phyloP scores from a whole-genome alignment of 331 rosid genomes.

The Telfairia occidentalis region DNA sequence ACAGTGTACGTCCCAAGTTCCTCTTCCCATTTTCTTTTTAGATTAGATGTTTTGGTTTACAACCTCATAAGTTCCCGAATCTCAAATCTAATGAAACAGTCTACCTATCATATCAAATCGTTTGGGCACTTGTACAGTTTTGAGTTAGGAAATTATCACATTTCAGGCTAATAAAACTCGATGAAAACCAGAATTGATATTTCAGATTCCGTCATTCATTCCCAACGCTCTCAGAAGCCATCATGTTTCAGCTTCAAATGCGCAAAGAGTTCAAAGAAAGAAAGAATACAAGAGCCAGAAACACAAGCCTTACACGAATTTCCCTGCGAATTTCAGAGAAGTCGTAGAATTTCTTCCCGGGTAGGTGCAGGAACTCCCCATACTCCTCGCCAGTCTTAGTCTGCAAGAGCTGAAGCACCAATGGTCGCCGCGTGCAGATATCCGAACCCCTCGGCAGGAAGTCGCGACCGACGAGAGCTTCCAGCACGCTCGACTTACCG shows the following conservation, averaged over 20 bases:
- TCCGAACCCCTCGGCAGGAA: constrained; percentile 88
- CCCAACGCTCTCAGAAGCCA: neutral
- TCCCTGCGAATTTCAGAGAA: constrained; percentile 80
- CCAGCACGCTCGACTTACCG: constrained; percentile 98
- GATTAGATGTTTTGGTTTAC: neutral
- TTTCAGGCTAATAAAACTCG: neutral
- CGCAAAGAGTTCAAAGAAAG: neutral
- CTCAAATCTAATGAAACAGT: constrained; percentile 1
- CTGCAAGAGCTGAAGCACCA: constrained; percentile 89
- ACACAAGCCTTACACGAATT: constrained; percentile 49
- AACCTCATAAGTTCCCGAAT: neutral
- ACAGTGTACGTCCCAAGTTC: neutral
- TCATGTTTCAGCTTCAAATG: neutral
- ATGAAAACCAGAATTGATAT: neutral
- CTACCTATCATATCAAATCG: neutral
- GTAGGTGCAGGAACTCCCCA: constrained; percentile 90
- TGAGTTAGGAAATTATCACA: neutral
- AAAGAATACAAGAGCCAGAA: neutral
- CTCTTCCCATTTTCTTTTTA: neutral
- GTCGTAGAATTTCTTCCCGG: constrained; percentile 59
- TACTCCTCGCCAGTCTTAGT: constrained; percentile 56
- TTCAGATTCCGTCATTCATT: neutral
- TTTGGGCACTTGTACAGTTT: neutral
- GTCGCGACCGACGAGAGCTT: constrained; percentile 92
- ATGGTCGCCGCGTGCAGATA: constrained; percentile 88